These are phyloP conservation scores for Metarhizium anisopliae DNA, from an alignment of 2,329 filamentous ascomycete species.

Conservation along the genomic window DNA sequence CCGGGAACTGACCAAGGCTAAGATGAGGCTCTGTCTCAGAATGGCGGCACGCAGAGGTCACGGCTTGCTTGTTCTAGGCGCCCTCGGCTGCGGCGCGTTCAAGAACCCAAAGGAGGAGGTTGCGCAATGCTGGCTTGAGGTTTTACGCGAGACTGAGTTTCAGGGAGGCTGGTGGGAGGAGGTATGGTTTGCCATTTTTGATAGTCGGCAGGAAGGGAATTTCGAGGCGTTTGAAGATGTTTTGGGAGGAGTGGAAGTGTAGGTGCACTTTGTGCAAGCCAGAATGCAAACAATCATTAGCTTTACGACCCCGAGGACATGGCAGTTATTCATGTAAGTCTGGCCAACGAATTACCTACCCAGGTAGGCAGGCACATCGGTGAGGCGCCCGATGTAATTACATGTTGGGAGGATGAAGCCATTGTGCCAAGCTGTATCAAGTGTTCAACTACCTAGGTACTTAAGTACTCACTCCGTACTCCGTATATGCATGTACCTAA, in stretches of 20 bases:
- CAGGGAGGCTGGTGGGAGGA: conserved; percentile 51
- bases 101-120: conserved; percentile 52
- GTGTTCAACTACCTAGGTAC: too few species aligned
- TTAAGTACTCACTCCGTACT: too few species aligned
- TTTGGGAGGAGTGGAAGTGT: conserved; percentile 28
- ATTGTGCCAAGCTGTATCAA: too few species aligned
- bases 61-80: conserved; percentile 54
- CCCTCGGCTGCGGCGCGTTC: conserved; percentile 62
- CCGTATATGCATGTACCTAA: too few species aligned
- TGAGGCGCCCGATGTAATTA: too few species aligned
- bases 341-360: too few species aligned
- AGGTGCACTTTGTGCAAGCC: neutral
- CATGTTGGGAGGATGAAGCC: too few species aligned
- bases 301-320: too few species aligned
- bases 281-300: too few species aligned
- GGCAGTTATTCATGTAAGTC: too few species aligned
- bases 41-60: conserved; percentile 50
- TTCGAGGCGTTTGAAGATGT: conserved; percentile 38
- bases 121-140: conserved; percentile 52
- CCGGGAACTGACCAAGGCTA: conserved; percentile 47
- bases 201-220: conserved; percentile 36
- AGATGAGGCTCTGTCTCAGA: conserved; percentile 53
- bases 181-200: conserved; percentile 55
- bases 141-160: conserved; percentile 53
- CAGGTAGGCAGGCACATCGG: too few species aligned